Percentiles rank a stretch among this genome's conserved stretches.
phyloP scores from a whole-genome alignment of 129 eudicot species.

The Dittrichia graveolens region DNA sequence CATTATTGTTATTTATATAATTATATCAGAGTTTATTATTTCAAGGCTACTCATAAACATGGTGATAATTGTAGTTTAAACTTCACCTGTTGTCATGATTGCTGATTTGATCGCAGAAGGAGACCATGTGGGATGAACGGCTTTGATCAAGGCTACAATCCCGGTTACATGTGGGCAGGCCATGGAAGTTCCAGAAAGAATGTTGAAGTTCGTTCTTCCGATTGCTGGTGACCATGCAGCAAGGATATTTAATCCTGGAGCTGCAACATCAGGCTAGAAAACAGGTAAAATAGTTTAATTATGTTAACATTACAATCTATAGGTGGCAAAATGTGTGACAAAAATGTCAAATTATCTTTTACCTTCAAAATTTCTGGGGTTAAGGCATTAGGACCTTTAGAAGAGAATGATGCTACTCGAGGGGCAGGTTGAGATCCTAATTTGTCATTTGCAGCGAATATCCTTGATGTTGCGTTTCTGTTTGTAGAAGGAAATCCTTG shows the following conservation, averaged over 20 bases:
- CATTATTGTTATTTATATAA: conserved; percentile 26
- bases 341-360: background rate
- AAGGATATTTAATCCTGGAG: conserved; percentile 88
- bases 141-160: conserved; percentile 69
- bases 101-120: conserved; percentile 95
- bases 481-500: conserved; percentile 21
- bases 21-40: conserved; percentile 29
- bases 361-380: conserved; percentile 90
- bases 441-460: conserved; percentile 53
- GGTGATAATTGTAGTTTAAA: conserved; percentile 11
- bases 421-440: conserved; percentile 84
- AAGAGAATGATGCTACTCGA: conserved; percentile 73
- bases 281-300: conserved; percentile 24
- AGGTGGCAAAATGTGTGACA: background rate
- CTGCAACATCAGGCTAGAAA: conserved; percentile 81
- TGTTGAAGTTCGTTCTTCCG: conserved; percentile 54
- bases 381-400: conserved; percentile 81
- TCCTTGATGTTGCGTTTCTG: conserved; percentile 55
- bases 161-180: conserved; percentile 95
- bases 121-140: conserved; percentile 88
- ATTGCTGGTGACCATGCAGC: conserved; percentile 91
- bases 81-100: conserved; percentile 87
- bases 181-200: conserved; percentile 90
- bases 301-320: background rate
- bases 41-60: background rate